Conservation (phyloP, 371 early-diverging fungal genomes). For the Mucor indicus region DNA sequence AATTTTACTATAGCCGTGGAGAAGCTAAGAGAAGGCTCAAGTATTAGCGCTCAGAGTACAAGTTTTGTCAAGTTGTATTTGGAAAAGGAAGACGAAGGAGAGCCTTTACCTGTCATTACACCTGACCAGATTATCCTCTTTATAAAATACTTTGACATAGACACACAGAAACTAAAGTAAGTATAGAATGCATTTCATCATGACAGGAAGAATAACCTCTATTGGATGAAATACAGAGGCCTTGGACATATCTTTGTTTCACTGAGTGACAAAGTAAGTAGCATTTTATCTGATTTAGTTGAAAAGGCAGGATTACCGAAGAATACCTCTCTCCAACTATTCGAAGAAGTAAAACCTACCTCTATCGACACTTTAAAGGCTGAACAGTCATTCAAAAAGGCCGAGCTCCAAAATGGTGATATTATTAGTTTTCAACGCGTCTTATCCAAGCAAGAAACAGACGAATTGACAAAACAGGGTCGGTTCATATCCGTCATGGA, state of each 20-base stretch:
- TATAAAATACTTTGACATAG: constrained; percentile 83
- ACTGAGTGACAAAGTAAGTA: constrained; percentile 57
- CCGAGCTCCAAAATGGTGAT: constrained; percentile 84
- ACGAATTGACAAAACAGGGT: constrained; percentile 14
- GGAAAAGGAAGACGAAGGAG: constrained; percentile 25
- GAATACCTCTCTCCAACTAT: constrained; percentile 13
- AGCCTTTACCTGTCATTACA: constrained; percentile 25
- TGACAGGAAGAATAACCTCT: too few relatives aligned
- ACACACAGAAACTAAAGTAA: constrained; percentile 58
- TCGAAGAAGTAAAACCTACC: constrained; percentile 76
- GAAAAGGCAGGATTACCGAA: constrained; percentile 15
- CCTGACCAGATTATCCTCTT: constrained; percentile 60
- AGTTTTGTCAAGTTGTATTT: constrained; percentile 38
- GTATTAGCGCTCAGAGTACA: constrained; percentile 9
- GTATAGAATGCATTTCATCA: too few relatives aligned
- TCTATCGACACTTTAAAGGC: constrained; percentile 70
- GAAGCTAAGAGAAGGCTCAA: constrained; percentile 25
- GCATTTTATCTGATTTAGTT: constrained; percentile 52
- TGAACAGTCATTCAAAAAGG: constrained; percentile 57
- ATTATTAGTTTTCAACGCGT: constrained; percentile 79
- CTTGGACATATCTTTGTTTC: constrained; percentile 65
- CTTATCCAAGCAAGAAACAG: constrained; percentile 38
- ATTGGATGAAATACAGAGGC: constrained; percentile 34
- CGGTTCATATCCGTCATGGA: constrained; percentile 46
- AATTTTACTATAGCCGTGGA: constrained; percentile 21